Evolutionary conservation across 768 basidiomycete genomes (phyloP).

Genomic region (Panaeolus cyanescens): DNA sequence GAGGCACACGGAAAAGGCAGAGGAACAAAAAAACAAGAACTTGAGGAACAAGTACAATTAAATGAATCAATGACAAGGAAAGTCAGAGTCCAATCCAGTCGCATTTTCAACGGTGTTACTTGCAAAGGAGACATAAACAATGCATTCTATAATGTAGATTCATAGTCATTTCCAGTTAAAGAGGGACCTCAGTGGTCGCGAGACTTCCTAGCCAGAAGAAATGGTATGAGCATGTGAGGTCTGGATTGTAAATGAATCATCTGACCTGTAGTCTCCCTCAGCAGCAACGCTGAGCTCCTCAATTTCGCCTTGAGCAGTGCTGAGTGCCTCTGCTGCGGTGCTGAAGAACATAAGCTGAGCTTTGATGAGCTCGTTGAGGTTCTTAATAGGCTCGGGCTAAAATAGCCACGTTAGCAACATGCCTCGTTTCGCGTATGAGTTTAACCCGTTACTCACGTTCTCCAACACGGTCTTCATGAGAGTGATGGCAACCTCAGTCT

Average conservation of each 20-base stretch:
- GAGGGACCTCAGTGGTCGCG: slow-evolving; percentile 79
- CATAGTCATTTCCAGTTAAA: no score
- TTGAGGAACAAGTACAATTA: no score
- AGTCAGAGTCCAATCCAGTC: no score
- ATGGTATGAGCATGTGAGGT: not conserved
- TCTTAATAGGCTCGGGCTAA: slow-evolving; percentile 95
- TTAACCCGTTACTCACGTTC: slow-evolving; percentile 65
- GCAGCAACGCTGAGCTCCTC: slow-evolving; percentile 92
- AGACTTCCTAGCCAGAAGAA: slow-evolving; percentile 63
- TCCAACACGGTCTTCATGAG: slow-evolving; percentile 99
- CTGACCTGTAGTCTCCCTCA: slow-evolving; percentile 90
- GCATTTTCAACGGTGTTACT: no score
- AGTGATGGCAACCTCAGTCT: slow-evolving; percentile 96
- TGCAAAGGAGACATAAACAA: no score
- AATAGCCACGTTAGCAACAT: slow-evolving; percentile 5
- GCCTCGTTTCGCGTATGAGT: not conserved
- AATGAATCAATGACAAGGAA: no score
- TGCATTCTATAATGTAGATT: no score
- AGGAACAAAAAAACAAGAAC: no score
- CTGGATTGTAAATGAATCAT: not conserved
- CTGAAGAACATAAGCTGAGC: slow-evolving; percentile 84
- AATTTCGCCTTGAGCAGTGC: slow-evolving; percentile 85
- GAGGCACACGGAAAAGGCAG: no score
- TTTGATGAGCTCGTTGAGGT: slow-evolving; percentile 89
- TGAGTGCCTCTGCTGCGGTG: slow-evolving; percentile 77